These are phyloP conservation scores for Arthrobotrys pseudoclavata DNA, from an alignment of 2,329 filamentous ascomycete genomes.

Conservation along the genomic window DNA sequence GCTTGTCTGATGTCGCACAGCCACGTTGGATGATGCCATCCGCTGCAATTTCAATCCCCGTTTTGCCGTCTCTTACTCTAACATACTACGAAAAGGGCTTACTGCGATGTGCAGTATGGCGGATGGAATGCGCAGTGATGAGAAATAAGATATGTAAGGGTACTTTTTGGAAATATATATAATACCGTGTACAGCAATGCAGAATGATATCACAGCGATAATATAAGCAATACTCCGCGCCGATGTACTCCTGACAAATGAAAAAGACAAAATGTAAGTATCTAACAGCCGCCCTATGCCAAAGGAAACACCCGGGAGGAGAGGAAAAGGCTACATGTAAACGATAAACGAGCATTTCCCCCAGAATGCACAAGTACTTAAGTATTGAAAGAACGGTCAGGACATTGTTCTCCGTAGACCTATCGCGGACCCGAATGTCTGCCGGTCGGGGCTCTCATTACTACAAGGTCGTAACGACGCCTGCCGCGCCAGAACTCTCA, in stretches of 20 bases:
- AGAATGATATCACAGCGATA: constrained; percentile 14
- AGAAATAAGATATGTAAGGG: not conserved
- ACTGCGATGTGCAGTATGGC: not conserved
- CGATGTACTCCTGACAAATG: constrained; percentile 22
- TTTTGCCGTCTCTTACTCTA: not conserved
- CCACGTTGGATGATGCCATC: constrained; percentile 50
- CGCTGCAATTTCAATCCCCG: too few species aligned
- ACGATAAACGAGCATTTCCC: not conserved
- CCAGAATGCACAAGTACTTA: not conserved
- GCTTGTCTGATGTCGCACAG: constrained; percentile 55
- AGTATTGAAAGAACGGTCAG: not conserved
- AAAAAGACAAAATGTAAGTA: constrained; percentile 4
- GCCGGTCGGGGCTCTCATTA: constrained; percentile 30
- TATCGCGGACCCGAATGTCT: constrained; percentile 10
- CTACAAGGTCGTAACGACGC: constrained; percentile 44
- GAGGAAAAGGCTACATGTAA: not conserved
- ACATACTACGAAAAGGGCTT: not conserved
- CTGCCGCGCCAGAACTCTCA: constrained; percentile 48
- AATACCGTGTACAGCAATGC: constrained; percentile 6
- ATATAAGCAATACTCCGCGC: constrained; percentile 7
- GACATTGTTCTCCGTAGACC: constrained; percentile 16
- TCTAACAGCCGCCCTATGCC: not conserved
- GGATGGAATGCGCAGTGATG: not conserved
- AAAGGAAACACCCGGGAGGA: constrained; percentile 2
- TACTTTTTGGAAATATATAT: not conserved